A percentile compares a stretch with the other conserved stretches of the same genome.
Evolutionary conservation across 768 basidiomycete genomes (phyloP).

Genomic region (Leccinum variicolor): DNA sequence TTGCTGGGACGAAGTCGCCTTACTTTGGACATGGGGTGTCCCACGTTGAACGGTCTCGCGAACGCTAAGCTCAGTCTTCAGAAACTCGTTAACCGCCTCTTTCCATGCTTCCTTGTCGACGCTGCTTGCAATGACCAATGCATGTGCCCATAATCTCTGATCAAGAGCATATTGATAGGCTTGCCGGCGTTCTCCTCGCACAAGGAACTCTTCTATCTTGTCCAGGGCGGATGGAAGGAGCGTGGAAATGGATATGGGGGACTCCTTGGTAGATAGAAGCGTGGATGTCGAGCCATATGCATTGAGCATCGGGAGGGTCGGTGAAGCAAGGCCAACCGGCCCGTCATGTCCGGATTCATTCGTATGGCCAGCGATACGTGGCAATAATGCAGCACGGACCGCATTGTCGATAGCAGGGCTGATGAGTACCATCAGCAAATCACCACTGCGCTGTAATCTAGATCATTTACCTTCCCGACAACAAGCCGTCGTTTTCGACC

Average conservation of each 20-base stretch:
- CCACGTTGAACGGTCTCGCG: constrained; percentile 27
- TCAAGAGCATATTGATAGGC: constrained; percentile 89
- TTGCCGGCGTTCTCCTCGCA: constrained; percentile 79
- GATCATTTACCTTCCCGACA: constrained; percentile 70
- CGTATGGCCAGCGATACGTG: constrained; percentile 40
- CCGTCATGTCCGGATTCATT: constrained; percentile 22
- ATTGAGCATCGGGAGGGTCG: constrained; percentile 30
- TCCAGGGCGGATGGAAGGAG: constrained; percentile 65
- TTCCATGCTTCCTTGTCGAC: constrained; percentile 94
- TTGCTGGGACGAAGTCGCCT: constrained; percentile 19
- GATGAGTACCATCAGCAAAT: constrained; percentile 22
- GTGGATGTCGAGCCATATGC: constrained; percentile 13
- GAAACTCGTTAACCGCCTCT: constrained; percentile 83
- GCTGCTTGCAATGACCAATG: constrained; percentile 89
- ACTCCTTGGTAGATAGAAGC: constrained; percentile 38
- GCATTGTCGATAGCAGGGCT: constrained; percentile 68
- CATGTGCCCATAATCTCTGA: constrained; percentile 91
- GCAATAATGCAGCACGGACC: constrained; percentile 70
- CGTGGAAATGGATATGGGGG: constrained; percentile 54
- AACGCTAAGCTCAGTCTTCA: constrained; percentile 66
- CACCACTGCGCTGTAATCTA: neutral
- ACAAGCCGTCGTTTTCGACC: constrained; percentile 85
- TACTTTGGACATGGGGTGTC: constrained; percentile 16
- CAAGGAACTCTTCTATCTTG: constrained; percentile 73
- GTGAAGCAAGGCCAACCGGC: constrained; percentile 15